A percentile compares a stretch with the other conserved stretches of the same genome.
phyloP scores from a whole-genome alignment of 202 grass and related monocot species.

The Carex arenaria region DNA sequence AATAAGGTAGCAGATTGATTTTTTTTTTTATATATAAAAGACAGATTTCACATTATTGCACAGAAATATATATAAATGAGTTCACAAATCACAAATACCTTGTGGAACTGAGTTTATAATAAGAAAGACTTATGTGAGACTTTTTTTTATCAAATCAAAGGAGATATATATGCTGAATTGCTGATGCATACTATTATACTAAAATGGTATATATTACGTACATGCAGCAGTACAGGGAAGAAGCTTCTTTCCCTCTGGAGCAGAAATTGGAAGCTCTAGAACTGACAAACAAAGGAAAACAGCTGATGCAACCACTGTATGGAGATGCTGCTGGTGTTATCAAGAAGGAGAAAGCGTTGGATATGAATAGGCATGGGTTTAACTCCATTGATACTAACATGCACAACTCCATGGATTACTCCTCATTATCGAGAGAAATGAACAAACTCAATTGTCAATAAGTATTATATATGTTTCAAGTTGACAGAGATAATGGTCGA shows the following conservation, averaged over 20 bases:
- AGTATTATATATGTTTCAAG: background rate
- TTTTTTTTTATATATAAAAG: background rate
- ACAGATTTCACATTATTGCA: background rate
- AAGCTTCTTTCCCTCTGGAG: background rate
- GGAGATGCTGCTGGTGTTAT: background rate
- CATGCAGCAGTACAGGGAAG: background rate
- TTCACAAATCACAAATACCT: background rate
- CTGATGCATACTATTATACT: background rate
- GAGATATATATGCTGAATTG: no score
- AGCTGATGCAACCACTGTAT: background rate
- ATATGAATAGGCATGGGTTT: background rate
- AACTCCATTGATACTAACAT: background rate
- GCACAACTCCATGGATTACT: background rate
- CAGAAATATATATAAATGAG: background rate
- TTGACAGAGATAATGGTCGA: no score
- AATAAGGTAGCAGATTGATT: background rate
- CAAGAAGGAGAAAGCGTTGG: background rate
- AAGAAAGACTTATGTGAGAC: background rate
- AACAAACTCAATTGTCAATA: background rate
- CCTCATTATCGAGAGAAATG: background rate
- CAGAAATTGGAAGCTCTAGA: background rate
- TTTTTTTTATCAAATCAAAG: no score
- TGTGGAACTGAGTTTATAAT: background rate
- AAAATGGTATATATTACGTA: background rate
- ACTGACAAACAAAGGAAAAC: background rate